Conservation (phyloP, 176 grass and related monocot genomes). For the Thinopyrum elongatum region DNA sequence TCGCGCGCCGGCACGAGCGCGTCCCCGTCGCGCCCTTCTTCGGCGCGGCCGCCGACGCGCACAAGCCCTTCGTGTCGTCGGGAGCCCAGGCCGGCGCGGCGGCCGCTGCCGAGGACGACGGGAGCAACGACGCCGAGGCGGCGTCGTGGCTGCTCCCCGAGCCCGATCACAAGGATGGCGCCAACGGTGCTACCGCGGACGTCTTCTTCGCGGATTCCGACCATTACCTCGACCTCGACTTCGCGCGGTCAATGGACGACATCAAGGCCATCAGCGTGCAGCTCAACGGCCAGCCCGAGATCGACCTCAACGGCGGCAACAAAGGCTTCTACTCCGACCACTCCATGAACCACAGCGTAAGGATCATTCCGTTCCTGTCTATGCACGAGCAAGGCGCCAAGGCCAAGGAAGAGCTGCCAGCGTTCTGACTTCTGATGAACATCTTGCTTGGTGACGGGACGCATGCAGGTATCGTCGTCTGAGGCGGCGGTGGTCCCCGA, state of each 20-base stretch:
- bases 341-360: conserved; percentile 81
- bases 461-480: conserved; percentile 77
- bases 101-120: conserved; percentile 29
- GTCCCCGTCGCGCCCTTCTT: conserved; percentile 60
- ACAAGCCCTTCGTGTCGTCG: conserved; percentile 38
- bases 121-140: conserved; percentile 62
- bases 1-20: conserved; percentile 74
- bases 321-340: conserved; percentile 47
- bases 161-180: conserved; percentile 41
- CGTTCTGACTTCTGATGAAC: not conserved
- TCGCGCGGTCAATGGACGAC: conserved; percentile 48
- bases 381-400: no score
- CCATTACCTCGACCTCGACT: conserved; percentile 67
- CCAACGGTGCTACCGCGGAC: not conserved
- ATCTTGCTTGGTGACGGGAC: not conserved
- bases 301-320: conserved; percentile 43
- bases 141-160: conserved; percentile 65
- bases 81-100: not conserved
- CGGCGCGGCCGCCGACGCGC: conserved; percentile 41
- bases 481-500: conserved; percentile 85
- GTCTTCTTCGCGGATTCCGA: conserved; percentile 50
- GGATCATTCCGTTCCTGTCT: no score
- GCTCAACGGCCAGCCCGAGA: conserved; percentile 31
- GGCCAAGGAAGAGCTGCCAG: not conserved
- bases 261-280: conserved; percentile 47